Evolutionary conservation across 2,329 filamentous ascomycete genomes (phyloP), one percentile per base, ranked within the genome.

Genomic region (Remersonia thermophila): DNA sequence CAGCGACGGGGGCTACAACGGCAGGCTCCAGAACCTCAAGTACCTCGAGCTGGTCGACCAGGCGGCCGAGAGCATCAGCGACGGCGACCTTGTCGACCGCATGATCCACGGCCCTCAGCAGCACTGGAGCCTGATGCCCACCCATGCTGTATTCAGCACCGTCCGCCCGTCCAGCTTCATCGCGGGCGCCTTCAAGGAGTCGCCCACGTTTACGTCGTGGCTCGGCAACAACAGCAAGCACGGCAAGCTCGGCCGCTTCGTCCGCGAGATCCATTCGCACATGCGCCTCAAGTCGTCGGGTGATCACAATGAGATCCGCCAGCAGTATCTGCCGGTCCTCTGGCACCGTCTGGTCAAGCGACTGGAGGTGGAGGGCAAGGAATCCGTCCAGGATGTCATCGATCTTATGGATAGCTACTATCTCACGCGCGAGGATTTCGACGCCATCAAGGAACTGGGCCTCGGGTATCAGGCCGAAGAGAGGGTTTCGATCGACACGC

Each of bases 21-120:
- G 71, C 39, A 76, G 73, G 44, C 80, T 89, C 55, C 71, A 78
- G 44, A 80, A 74, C 18, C 63, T 95, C 36, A 93, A 93, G 56
- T 63, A 77, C n/a, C 69, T 98, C 7, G 85, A 96, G 57, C 66
- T 96, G 7, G 74, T 80, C 15, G 87, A 93, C 45, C 73, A 83
- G 50, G 91, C 91, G 3, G 87, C 91, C 3, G 82, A 93, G 54
- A 95, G 87, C 54, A 98, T 98, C 60, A 95, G 86, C 51, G 91
- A 98, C 52, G 91, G 91, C 41, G 91, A 98, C 55, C 65, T 98
- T 26, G 84, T 96, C 2, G 91, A 98, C 57, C 74, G 85, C 35
- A 95, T 98, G 89, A 98, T 98, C 41, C 91, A 98, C 57, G 91
- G 91, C 17, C 84, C 85, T 30, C 91, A 98, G 55, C 91, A 98